Conservation (phyloP, 352 stramenopile species). For the Globisporangium carolinianum region DNA sequence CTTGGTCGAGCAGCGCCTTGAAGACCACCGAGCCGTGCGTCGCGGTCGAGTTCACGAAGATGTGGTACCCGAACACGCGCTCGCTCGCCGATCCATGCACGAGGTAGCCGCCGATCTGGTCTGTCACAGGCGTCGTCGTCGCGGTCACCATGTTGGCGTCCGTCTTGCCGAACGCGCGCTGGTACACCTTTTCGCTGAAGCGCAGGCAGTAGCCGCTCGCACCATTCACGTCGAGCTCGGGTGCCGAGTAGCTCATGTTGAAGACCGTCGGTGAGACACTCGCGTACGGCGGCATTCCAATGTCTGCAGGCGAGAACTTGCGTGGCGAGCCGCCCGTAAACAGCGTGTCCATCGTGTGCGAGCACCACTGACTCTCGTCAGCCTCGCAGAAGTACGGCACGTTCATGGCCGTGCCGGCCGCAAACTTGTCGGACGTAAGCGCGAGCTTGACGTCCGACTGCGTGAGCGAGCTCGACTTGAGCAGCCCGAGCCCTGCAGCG, state of each 20-base stretch:
- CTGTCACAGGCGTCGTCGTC: slow-evolving; percentile 27
- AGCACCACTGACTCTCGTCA: slow-evolving; percentile 43
- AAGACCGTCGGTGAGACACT: slow-evolving; percentile 22
- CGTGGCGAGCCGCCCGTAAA: slow-evolving; percentile 11
- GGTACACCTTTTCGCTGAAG: slow-evolving; percentile 25
- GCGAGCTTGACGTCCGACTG: slow-evolving; percentile 37
- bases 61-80: slow-evolving; percentile 35
- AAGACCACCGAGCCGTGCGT: slow-evolving; percentile 40
- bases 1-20: slow-evolving; percentile 46
- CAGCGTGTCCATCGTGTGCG: slow-evolving; percentile 18
- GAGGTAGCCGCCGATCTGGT: slow-evolving; percentile 34
- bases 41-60: slow-evolving; percentile 45
- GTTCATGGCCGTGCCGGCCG: slow-evolving; percentile 17
- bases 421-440: slow-evolving; percentile 26
- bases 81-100: slow-evolving; percentile 20
- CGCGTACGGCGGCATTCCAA: slow-evolving; percentile 30
- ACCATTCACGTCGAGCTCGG: slow-evolving; percentile 18
- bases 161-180: slow-evolving; percentile 21
- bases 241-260: slow-evolving; percentile 20
- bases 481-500: slow-evolving; percentile 14
- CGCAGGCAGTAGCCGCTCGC: slow-evolving; percentile 30
- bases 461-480: slow-evolving; percentile 54
- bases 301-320: slow-evolving; percentile 16
- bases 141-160: slow-evolving; percentile 17
- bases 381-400: slow-evolving; percentile 44